Conservation (phyloP, 2,329 filamentous ascomycete species). For the Aspergillus sp. region DNA sequence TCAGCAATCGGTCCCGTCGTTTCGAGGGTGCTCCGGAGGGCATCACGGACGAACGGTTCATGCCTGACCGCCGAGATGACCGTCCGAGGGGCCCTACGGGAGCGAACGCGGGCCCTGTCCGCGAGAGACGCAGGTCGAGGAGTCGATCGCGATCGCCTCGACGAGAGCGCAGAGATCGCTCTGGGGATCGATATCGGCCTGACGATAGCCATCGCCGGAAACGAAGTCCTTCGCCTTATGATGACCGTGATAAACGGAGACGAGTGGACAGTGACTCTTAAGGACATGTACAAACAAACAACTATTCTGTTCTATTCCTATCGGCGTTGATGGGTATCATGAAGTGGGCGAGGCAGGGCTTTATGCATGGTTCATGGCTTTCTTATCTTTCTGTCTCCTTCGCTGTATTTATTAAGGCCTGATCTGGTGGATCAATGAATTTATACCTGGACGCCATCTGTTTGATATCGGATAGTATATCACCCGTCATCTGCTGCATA, state of each 20-base stretch:
- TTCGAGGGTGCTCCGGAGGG: constrained; percentile 36
- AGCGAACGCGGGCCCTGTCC: constrained; percentile 47
- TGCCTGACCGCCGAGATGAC: constrained; percentile 44
- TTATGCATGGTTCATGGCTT: constrained; percentile 12
- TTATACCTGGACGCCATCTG: constrained; percentile 3
- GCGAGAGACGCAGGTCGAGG: constrained; percentile 35
- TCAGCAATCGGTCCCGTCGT: constrained; percentile 26
- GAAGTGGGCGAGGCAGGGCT: constrained; percentile 16
- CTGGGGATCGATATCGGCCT: constrained; percentile 49
- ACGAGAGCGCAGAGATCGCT: constrained; percentile 41
- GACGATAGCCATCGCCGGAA: constrained; percentile 36
- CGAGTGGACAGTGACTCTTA: constrained; percentile 32
- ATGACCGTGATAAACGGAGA: constrained; percentile 43
- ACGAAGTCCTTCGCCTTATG: constrained; percentile 44
- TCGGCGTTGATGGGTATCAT: constrained; percentile 22
- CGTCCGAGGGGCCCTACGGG: constrained; percentile 41
- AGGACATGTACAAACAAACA: constrained; percentile 9
- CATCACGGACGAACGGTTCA: constrained; percentile 47
- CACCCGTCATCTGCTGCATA: constrained; percentile 1
- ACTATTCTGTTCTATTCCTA: constrained; percentile 8
- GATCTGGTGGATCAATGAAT: background rate
- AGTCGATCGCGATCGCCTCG: constrained; percentile 55
- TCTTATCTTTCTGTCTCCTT: background rate
- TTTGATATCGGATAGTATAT: constrained; percentile 1
- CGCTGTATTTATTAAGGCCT: constrained; percentile 13